Evolutionary conservation across 1,284 basidiomycete genomes (phyloP), one percentile per base, ranked within the genome.

Genomic region (Cutaneotrichosporon dermatis): DNA sequence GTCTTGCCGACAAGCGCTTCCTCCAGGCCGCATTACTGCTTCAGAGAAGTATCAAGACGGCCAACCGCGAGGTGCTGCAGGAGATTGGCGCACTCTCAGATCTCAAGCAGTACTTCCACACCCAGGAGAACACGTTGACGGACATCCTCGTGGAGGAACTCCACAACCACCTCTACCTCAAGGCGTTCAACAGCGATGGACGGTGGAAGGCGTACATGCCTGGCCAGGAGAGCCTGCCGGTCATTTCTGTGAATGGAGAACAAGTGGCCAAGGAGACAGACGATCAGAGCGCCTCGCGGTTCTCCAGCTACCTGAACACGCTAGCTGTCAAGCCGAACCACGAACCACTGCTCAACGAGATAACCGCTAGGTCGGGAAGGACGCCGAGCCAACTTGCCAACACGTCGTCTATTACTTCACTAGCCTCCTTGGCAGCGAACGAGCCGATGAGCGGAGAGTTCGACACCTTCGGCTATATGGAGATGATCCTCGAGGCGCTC

Each of bases 151-250:
- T 96, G 13, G 96, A 99, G 67, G 96, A 99, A 73, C 82, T 99
- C 33, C 94, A 99, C 74, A 93, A 88, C 69, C 96, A 99, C 76
- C 79, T 99, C n/a, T 99, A 98, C 76, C 84, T 99, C 60, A 98
- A 96, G 74, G 92, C 89, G 6, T 94, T 92, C 76, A 97, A 93
- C 86, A 95, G 90, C 73, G 95, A 99, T 66, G 84, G 86, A 8
- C 85, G 95, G 49, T 99, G 96, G 96, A 82, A 85, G 34, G 79
- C 88, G 0, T 98, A 97, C 76, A 79, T 82, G 8, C 86, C 88
- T 0, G 89, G 89, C 51, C 94, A 97, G 34, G 83, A 85, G 56
- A 76, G 35, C 6, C 16, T 58, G 9, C 66, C 64, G 3, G 57
- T 67, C 52, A 64, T 66, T 43, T 61, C 58, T 12, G 59, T 58